A percentile compares a stretch with the other conserved stretches of the same genome.
Conservation (phyloP, 805 yeast species). For the Barnettozyma vustinii region DNA sequence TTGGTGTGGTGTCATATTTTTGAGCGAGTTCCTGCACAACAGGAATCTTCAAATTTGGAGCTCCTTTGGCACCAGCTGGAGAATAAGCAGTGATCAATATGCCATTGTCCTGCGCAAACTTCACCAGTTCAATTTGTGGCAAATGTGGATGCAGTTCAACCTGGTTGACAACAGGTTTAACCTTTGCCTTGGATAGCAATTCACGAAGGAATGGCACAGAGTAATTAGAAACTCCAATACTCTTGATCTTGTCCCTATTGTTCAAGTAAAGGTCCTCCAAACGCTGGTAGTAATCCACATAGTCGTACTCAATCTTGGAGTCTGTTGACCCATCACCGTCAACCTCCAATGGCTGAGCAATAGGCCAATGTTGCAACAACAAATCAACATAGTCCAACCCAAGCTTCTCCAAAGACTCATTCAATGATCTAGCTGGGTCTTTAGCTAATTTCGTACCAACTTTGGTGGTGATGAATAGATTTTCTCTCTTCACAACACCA, state of each 20-base stretch:
- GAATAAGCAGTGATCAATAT: constrained; percentile 54
- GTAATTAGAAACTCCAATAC: constrained; percentile 69
- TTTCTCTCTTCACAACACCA: constrained; percentile 36
- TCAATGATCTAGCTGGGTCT: constrained; percentile 41
- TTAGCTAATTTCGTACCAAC: constrained; percentile 23
- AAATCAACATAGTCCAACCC: constrained; percentile 50
- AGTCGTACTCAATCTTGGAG: constrained; percentile 25
- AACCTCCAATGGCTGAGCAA: neutral
- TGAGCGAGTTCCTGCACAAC: constrained; percentile 46
- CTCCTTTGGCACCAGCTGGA: constrained; percentile 62
- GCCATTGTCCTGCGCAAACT: constrained; percentile 39
- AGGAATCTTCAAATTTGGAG: constrained; percentile 52
- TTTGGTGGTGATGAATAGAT: constrained; percentile 55
- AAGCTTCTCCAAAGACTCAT: constrained; percentile 39
- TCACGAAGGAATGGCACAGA: constrained; percentile 44
- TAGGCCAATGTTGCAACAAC: constrained; percentile 44
- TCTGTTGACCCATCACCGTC: constrained; percentile 41
- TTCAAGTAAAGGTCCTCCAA: constrained; percentile 36
- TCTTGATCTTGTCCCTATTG: constrained; percentile 43
- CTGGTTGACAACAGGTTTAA: constrained; percentile 57
- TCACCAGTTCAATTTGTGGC: constrained; percentile 54
- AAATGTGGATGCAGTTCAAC: constrained; percentile 65
- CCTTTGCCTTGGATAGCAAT: constrained; percentile 38
- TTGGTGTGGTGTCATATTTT: constrained; percentile 47
- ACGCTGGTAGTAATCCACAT: constrained; percentile 3